phyloP scores from a whole-genome alignment of 352 stramenopile genomes.

The Pythium periplocum region DNA sequence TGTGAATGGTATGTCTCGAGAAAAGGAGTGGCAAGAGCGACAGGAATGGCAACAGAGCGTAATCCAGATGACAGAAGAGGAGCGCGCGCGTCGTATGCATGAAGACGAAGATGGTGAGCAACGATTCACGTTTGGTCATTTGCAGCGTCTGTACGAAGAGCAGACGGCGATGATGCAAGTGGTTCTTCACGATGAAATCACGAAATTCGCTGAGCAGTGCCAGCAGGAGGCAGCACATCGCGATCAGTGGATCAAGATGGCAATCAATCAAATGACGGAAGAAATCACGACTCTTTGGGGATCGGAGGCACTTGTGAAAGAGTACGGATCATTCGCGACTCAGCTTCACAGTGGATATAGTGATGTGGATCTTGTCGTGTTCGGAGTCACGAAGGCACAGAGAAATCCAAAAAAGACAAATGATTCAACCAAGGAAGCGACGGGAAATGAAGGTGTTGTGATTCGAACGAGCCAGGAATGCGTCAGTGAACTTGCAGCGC shows the following conservation, averaged over 20 bases:
- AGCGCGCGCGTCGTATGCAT: slow-evolving; percentile 64
- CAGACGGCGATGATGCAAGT: slow-evolving; percentile 74
- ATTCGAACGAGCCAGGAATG: slow-evolving; percentile 45
- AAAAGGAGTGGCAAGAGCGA: slow-evolving; percentile 77
- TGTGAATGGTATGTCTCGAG: slow-evolving; percentile 60
- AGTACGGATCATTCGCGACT: slow-evolving; percentile 73
- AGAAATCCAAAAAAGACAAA: neutral
- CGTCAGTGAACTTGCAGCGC: slow-evolving; percentile 27
- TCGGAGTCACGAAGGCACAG: slow-evolving; percentile 31
- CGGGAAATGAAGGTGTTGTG: slow-evolving; percentile 21
- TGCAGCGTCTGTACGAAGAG: slow-evolving; percentile 79
- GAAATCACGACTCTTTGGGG: slow-evolving; percentile 50
- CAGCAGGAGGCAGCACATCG: slow-evolving; percentile 29
- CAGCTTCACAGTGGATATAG: slow-evolving; percentile 55
- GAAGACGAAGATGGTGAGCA: slow-evolving; percentile 30
- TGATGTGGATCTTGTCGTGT: slow-evolving; percentile 81
- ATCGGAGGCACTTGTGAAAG: slow-evolving; percentile 38
- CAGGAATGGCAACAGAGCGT: slow-evolving; percentile 59
- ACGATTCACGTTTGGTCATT: slow-evolving; percentile 49
- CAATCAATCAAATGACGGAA: slow-evolving; percentile 38
- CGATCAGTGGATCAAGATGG: slow-evolving; percentile 39
- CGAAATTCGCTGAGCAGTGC: slow-evolving; percentile 48
- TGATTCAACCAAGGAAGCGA: neutral
- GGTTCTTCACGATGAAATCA: slow-evolving; percentile 75
- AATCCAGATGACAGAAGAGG: slow-evolving; percentile 67